Conservation (phyloP, 2,329 filamentous ascomycete genomes). For the Epichloe bromicola region DNA sequence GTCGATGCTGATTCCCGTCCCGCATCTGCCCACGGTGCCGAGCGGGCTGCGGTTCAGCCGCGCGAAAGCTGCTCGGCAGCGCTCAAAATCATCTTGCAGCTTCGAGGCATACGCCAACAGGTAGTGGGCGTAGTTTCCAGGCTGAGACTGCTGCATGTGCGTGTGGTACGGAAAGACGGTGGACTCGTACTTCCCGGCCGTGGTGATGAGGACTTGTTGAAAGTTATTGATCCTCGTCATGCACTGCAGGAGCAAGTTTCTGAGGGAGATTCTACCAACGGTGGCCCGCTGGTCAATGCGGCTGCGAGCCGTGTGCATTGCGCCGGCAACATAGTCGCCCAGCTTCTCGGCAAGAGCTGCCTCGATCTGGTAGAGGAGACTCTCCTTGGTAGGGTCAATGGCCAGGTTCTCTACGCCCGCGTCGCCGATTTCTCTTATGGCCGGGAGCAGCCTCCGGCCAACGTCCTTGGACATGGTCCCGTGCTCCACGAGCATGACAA, state of each 20-base stretch:
- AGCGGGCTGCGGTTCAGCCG: neutral
- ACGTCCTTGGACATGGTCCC: neutral
- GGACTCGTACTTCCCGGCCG: neutral
- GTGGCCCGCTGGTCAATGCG: conserved; percentile 9
- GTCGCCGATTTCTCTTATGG: neutral
- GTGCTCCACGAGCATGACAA: conserved; percentile 9
- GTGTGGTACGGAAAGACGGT: conserved; percentile 6
- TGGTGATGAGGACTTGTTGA: conserved; percentile 2
- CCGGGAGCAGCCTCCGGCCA: neutral
- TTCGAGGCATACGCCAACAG: neutral
- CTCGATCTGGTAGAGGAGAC: neutral
- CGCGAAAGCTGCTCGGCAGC: neutral
- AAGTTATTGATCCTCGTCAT: conserved; percentile 1
- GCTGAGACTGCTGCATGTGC: conserved; percentile 9
- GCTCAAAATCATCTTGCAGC: neutral
- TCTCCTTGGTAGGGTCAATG: neutral
- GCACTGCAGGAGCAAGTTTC: conserved; percentile 3
- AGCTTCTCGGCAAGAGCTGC: neutral
- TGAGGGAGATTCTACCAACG: conserved; percentile 6
- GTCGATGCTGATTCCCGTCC: neutral
- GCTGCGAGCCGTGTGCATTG: conserved; percentile 7
- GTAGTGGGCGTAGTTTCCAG: conserved; percentile 7
- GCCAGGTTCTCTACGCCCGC: neutral
- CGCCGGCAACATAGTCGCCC: conserved; percentile 8
- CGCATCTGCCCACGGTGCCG: neutral